A percentile compares a stretch with the other conserved stretches of the same genome.
phyloP scores from a whole-genome alignment of 345 rosid species.

The Salix udensis region DNA sequence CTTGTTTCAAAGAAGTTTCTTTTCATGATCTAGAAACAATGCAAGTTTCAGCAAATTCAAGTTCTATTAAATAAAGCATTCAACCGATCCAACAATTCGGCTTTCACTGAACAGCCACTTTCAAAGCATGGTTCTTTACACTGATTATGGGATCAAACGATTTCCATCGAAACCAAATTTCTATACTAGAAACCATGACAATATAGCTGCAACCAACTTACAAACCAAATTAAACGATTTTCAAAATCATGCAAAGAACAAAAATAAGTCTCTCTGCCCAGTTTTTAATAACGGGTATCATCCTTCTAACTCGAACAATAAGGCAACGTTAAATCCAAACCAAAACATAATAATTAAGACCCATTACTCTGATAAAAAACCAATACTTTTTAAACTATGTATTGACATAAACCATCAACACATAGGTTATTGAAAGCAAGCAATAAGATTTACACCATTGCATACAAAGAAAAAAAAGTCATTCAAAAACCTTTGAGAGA shows the following conservation, averaged over 20 bases:
- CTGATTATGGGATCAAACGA: neutral
- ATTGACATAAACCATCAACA: too few relatives aligned
- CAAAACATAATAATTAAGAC: neutral
- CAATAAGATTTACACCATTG: too few relatives aligned
- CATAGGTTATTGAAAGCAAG: too few relatives aligned
- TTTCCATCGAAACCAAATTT: neutral
- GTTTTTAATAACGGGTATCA: neutral
- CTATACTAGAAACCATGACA: neutral
- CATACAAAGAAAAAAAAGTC: neutral
- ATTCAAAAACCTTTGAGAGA: conserved; percentile 38
- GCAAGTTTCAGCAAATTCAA: neutral
- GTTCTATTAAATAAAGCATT: neutral
- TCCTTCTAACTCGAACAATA: neutral
- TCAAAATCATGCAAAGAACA: neutral
- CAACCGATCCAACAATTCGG: neutral
- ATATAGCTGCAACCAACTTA: neutral
- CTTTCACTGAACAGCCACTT: neutral
- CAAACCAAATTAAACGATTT: too few relatives aligned
- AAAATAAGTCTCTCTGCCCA: neutral
- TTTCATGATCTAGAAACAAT: neutral
- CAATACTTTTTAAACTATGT: too few relatives aligned
- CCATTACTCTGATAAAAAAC: neutral
- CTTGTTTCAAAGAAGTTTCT: neutral
- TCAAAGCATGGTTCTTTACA: neutral
- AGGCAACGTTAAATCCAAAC: neutral